These are phyloP conservation scores for Russula abietina DNA, from an alignment of 768 basidiomycete species.

Conservation along the genomic window DNA sequence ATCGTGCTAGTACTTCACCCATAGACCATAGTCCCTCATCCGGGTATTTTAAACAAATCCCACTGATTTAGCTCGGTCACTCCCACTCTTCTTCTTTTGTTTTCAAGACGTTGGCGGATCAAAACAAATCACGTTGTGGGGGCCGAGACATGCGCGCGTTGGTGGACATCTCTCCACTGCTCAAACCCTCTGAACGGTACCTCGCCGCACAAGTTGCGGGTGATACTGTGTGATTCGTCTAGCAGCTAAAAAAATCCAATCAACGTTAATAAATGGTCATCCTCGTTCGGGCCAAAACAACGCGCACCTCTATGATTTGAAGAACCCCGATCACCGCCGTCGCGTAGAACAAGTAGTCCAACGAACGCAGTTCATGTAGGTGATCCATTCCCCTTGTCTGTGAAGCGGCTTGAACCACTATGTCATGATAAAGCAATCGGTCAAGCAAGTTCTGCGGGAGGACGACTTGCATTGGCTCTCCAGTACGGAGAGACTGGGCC, in stretches of 20 bases:
- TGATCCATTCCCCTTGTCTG: conserved; percentile 1
- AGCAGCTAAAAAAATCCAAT: conserved; percentile 1
- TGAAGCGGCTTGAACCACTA: conserved; percentile 16
- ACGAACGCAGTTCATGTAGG: conserved; percentile 12
- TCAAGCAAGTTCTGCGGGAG: conserved; percentile 40
- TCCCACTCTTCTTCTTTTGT: too few relatives aligned
- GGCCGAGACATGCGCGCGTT: conserved; percentile 11
- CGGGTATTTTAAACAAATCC: too few relatives aligned
- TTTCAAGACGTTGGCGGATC: too few relatives aligned
- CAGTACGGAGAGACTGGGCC: conserved; percentile 41
- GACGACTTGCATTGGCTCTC: conserved; percentile 40
- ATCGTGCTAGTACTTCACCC: too few relatives aligned
- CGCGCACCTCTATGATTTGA: conserved; percentile 20
- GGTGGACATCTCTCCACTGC: conserved; percentile 24
- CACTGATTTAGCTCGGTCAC: too few relatives aligned
- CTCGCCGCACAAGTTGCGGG: conserved; percentile 23
- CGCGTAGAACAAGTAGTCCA: conserved; percentile 23
- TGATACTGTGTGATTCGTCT: conserved; percentile 21
- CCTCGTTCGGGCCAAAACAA: not conserved
- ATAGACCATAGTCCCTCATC: too few relatives aligned
- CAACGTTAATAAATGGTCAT: too few relatives aligned
- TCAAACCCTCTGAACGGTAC: conserved; percentile 24
- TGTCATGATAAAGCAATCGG: conserved; percentile 41
- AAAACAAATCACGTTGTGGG: conserved; percentile 15
- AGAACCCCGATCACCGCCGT: conserved; percentile 21